Base-by-base conservation (phyloP, 441 rosid species). In the Euphorbia corollata region DNA sequence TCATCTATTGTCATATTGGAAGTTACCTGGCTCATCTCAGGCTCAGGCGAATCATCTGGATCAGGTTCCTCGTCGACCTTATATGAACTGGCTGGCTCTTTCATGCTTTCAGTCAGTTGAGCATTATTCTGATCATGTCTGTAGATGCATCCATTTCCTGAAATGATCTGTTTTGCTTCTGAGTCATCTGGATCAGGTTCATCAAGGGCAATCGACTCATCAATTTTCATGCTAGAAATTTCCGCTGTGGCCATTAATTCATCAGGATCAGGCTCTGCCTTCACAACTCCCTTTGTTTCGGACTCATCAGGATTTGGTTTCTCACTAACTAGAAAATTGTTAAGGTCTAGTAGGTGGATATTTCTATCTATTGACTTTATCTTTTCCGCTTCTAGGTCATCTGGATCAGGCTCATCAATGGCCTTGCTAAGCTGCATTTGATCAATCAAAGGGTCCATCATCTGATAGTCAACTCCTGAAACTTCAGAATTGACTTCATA, bases 111-210 rank as follows among this genome's bases (percentile, higher is more conserved):
- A n/a, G n/a, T n/a, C n/a, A n/a, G n/a, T n/a, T n/a, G n/a, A n/a
- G n/a, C n/a, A n/a, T n/a, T n/a, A n/a, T n/a, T n/a, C n/a, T n/a
- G n/a, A n/a, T n/a, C n/a, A n/a, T n/a, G n/a, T n/a, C n/a, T n/a
- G n/a, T n/a, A n/a, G n/a, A n/a, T n/a, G n/a, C n/a, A n/a, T n/a
- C n/a, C n/a, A n/a, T n/a, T n/a, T n/a, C n/a, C n/a, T n/a, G n/a
- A n/a, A n/a, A n/a, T n/a, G n/a, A n/a, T n/a, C n/a, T n/a, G n/a
- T n/a, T n/a, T n/a, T n/a, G n/a, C n/a, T n/a, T n/a, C n/a, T n/a
- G 64, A 61, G 65, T 87, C 90, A 75, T 87, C 92, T 66, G 88
- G 95, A 81, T 84, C 87, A 5, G 88, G 93, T 76, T 89, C 96
- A 73, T 68, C 71, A 73, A 68, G 43, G 15, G 60, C 71, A 63